Base-by-base conservation (phyloP, 108 stramenopile species). In the Nitzschia sp. region DNA sequence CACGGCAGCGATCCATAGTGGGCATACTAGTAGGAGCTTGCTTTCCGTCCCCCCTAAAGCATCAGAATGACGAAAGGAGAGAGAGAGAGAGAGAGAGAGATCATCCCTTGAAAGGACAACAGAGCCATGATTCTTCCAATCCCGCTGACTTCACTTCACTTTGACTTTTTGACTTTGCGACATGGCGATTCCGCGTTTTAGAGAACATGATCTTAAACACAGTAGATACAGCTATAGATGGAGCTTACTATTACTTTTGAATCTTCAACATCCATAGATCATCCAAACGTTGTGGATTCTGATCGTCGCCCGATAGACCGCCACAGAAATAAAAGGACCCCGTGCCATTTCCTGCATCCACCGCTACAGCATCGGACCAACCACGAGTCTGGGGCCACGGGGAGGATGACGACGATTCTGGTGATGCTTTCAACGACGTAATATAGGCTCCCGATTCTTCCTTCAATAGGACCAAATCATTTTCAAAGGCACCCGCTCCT, bases 401-500 rank as follows among this genome's bases (percentile, higher is more conserved):
- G n/a, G n/a, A n/a, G n/a, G n/a, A n/a, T n/a, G n/a, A n/a, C 0
- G 53, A 6, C 32, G 35, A n/a, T 3, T 34, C 47, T 2, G 41
- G 26, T 28, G 29, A 38, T 3, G 38, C 2, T 9, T 11, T 25
- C n/a, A 80, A 55, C 21, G 60, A 60, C 16, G 33, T 68, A 9
- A 58, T 16, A 1, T 56, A 41, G 1, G 41, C 28, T n/a, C 80
- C 80, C 21, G 70, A 71, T 3, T 21, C 45, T 21, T 71, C 73
- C 28, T 80, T 74, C 58, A 85, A 47, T 11, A 86, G 1, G 0
- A 83, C 77, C 8, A 86, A n/a, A 68, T 86, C 82, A 26, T 76
- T 77, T 57, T 76, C 84, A 75, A 89, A 89, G 1, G 69, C 75
- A 13, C 88, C 88, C 0, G 88, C 88, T 25, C 88, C 88, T 66